These are phyloP conservation scores for Arabidopsis suecica DNA, from an alignment of 345 rosid genomes.

Conservation along the genomic window DNA sequence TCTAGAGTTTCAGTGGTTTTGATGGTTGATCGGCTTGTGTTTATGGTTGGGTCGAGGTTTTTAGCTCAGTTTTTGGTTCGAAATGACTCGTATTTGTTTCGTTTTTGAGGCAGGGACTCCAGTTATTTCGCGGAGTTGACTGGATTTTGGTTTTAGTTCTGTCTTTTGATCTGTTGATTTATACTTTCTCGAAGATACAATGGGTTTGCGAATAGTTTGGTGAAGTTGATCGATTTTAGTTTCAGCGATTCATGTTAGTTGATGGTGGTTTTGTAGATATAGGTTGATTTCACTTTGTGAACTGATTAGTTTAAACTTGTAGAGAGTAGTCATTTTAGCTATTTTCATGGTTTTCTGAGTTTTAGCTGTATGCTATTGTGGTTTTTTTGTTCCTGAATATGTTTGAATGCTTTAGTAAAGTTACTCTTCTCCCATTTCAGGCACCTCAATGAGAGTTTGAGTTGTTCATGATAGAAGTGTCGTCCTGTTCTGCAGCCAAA, in stretches of 20 bases:
- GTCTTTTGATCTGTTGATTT: not conserved
- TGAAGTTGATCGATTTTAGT: constrained; percentile 26
- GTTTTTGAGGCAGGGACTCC: not conserved
- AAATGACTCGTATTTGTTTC: not conserved
- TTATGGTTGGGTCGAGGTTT: constrained; percentile 1
- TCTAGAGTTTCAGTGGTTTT: constrained; percentile 8
- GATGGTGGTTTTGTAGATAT: not conserved
- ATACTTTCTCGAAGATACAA: not conserved
- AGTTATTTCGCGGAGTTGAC: not conserved
- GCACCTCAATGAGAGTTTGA: constrained; percentile 37
- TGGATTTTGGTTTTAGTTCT: not conserved
- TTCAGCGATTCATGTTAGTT: not conserved
- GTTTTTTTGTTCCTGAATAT: not conserved
- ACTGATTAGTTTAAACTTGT: not conserved
- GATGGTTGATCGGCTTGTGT: constrained; percentile 34
- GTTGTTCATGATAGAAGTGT: constrained; percentile 21
- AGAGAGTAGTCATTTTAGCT: constrained; percentile 16
- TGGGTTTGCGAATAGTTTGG: constrained; percentile 10
- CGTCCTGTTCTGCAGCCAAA: constrained; percentile 18
- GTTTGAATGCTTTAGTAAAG: constrained; percentile 21
- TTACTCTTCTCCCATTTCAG: constrained; percentile 33
- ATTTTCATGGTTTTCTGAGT: constrained; percentile 3
- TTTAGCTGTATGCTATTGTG: not conserved
- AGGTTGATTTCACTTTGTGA: constrained; percentile 1
- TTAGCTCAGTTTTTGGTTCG: constrained; percentile 18